phyloP scores from a whole-genome alignment of 148 eudicot genomes.

The Mesembryanthemum crystallinum region DNA sequence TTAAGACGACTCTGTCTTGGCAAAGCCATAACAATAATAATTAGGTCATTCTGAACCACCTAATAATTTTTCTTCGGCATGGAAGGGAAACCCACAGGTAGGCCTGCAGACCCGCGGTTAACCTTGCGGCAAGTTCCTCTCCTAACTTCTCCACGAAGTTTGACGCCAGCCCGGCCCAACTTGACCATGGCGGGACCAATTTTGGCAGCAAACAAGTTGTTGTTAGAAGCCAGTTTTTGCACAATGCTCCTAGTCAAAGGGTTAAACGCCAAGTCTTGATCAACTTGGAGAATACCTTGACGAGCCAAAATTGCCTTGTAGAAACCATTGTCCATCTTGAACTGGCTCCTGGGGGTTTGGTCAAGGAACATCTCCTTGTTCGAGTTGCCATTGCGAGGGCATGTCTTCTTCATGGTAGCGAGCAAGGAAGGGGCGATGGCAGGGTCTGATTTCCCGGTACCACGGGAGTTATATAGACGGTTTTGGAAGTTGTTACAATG shows the following conservation, averaged over 20 bases:
- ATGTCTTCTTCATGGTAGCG: slow-evolving; percentile 11
- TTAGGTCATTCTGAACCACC: no score
- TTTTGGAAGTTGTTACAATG: slow-evolving; percentile 40
- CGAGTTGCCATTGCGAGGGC: slow-evolving; percentile 31
- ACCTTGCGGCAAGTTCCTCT: not conserved
- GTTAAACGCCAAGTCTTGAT: slow-evolving; percentile 45
- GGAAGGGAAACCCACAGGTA: no score
- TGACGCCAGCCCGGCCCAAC: not conserved
- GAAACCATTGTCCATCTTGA: slow-evolving; percentile 43
- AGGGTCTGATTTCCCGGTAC: slow-evolving; percentile 37
- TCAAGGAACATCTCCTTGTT: slow-evolving; percentile 33
- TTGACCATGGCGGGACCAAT: slow-evolving; percentile 10
- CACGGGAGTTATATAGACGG: slow-evolving; percentile 48
- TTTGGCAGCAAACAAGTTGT: not conserved
- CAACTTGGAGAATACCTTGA: slow-evolving; percentile 45
- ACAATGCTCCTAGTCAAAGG: slow-evolving; percentile 36
- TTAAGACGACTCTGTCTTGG: no score
- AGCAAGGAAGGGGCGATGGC: slow-evolving; percentile 32
- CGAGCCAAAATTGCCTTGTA: slow-evolving; percentile 31
- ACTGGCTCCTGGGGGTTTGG: slow-evolving; percentile 30
- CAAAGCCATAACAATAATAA: no score
- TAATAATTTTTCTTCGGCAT: no score
- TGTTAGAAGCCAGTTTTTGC: not conserved
- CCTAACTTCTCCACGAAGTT: not conserved
- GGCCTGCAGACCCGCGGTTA: no score